Evolutionary conservation across 495 filamentous ascomycete genomes (phyloP).

Genomic region (Aspergillus biplanus): DNA sequence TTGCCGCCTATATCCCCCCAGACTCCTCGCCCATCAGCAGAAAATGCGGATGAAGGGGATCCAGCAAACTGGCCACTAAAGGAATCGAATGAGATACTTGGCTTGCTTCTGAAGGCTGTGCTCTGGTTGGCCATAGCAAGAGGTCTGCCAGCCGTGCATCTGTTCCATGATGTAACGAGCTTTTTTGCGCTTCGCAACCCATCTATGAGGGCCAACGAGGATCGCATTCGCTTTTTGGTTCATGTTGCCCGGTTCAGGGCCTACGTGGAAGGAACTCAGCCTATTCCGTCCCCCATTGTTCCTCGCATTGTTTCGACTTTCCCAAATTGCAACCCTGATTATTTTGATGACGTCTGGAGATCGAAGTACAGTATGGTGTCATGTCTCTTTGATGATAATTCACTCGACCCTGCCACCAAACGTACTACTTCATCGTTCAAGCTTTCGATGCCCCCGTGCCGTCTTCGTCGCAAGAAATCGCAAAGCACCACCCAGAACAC

Average conservation of each 20-base stretch:
- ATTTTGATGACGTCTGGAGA: slow-evolving; percentile 26
- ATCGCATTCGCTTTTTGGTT: slow-evolving; percentile 20
- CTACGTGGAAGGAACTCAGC: slow-evolving; percentile 13
- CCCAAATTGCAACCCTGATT: slow-evolving; percentile 20
- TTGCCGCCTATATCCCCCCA: slow-evolving; percentile 20
- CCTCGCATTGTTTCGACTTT: slow-evolving; percentile 12
- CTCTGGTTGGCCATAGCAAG: slow-evolving; percentile 34
- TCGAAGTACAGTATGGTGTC: slow-evolving; percentile 1
- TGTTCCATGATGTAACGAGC: slow-evolving; percentile 31
- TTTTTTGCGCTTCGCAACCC: slow-evolving; percentile 23
- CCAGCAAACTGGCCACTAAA: slow-evolving; percentile 22
- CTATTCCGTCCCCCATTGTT: slow-evolving; percentile 6
- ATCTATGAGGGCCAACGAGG: neutral
- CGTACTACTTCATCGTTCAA: neutral
- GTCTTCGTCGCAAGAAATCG: neutral
- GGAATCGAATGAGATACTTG: slow-evolving; percentile 4
- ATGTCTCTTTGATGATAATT: neutral
- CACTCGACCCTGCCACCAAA: neutral
- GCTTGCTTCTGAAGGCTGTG: slow-evolving; percentile 28
- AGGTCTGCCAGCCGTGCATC: slow-evolving; percentile 32
- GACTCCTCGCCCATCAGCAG: slow-evolving; percentile 20
- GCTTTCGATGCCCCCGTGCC: neutral
- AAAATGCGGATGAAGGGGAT: slow-evolving; percentile 13
- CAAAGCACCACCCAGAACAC: neutral
- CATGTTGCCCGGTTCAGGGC: slow-evolving; percentile 25